These are phyloP conservation scores for Chlorella sp. DNA, from an alignment of 139 green algal species.

Conservation along the genomic window DNA sequence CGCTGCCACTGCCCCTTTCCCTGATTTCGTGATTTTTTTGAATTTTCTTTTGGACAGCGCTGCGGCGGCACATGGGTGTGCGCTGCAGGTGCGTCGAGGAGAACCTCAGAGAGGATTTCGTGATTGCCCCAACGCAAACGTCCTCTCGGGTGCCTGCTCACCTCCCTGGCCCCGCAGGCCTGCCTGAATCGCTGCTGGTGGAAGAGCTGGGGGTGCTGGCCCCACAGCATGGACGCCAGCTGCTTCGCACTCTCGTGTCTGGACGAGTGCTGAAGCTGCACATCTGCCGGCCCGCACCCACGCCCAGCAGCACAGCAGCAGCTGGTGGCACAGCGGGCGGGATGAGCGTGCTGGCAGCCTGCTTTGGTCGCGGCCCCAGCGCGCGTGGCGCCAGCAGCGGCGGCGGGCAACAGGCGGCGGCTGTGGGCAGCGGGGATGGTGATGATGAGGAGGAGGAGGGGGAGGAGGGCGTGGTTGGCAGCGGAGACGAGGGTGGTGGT, in stretches of 20 bases:
- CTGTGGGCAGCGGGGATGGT: neutral
- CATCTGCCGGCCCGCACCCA: neutral
- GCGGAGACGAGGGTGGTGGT: neutral
- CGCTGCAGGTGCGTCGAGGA: too few relatives aligned
- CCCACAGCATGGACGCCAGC: constrained; percentile 20
- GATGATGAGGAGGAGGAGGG: neutral
- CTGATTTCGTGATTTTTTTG: too few relatives aligned
- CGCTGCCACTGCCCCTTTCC: too few relatives aligned
- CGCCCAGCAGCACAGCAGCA: neutral
- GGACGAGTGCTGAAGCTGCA: neutral
- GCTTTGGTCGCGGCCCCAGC: constrained; percentile 10
- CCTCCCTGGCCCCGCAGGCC: neutral
- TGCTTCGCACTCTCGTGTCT: constrained; percentile 4
- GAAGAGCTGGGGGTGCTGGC: constrained; percentile 22
- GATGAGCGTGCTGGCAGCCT: constrained; percentile 6
- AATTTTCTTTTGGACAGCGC: too few relatives aligned
- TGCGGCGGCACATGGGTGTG: too few relatives aligned
- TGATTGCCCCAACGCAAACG: too few relatives aligned
- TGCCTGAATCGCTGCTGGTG: neutral
- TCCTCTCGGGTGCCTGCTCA: neutral
- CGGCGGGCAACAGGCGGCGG: neutral
- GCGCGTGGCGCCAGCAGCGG: neutral
- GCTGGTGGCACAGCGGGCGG: neutral
- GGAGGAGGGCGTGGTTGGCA: neutral
- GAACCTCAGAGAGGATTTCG: too few relatives aligned